Evolutionary conservation across 495 filamentous ascomycete genomes (phyloP).

Genomic region (Xylaria flabelliformis): DNA sequence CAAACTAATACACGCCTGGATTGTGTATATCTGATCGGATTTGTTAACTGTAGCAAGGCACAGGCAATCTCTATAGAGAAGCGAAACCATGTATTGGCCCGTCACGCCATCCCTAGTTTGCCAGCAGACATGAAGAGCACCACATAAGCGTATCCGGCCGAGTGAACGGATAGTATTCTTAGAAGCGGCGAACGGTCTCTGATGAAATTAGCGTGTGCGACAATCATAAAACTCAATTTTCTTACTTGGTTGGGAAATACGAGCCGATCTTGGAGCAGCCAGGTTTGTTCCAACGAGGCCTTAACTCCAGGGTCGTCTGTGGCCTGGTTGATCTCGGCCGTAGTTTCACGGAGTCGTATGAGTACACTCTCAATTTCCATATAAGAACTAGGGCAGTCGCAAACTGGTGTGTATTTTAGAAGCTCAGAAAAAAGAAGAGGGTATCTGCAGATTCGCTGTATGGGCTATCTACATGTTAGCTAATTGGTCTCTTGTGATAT

Average conservation of each 20-base stretch:
- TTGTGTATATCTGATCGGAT: constrained; percentile 66
- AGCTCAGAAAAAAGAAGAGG: constrained; percentile 85
- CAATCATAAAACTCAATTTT: neutral
- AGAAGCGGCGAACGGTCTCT: constrained; percentile 53
- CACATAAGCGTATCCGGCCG: constrained; percentile 84
- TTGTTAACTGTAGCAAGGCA: constrained; percentile 74
- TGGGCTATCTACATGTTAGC: constrained; percentile 66
- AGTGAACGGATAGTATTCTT: constrained; percentile 71
- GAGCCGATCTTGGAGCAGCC: constrained; percentile 80
- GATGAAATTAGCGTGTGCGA: constrained; percentile 32
- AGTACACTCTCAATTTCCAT: constrained; percentile 78
- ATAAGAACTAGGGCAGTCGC: constrained; percentile 82
- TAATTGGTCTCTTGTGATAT: neutral
- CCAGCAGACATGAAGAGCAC: constrained; percentile 85
- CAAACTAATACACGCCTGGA: constrained; percentile 77
- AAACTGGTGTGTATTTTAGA: constrained; percentile 77
- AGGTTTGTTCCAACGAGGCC: constrained; percentile 69
- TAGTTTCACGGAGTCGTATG: constrained; percentile 71
- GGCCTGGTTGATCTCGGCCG: constrained; percentile 77
- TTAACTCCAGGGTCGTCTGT: constrained; percentile 68
- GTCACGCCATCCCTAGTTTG: constrained; percentile 67
- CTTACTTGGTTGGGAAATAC: constrained; percentile 73
- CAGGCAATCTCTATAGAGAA: constrained; percentile 83
- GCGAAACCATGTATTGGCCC: constrained; percentile 85
- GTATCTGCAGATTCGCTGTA: constrained; percentile 93